Percentiles rank a stretch among this genome's conserved stretches.
These are phyloP conservation scores for Solanum lignicaule DNA, from an alignment of 257 asterid species.

Conservation along the genomic window DNA sequence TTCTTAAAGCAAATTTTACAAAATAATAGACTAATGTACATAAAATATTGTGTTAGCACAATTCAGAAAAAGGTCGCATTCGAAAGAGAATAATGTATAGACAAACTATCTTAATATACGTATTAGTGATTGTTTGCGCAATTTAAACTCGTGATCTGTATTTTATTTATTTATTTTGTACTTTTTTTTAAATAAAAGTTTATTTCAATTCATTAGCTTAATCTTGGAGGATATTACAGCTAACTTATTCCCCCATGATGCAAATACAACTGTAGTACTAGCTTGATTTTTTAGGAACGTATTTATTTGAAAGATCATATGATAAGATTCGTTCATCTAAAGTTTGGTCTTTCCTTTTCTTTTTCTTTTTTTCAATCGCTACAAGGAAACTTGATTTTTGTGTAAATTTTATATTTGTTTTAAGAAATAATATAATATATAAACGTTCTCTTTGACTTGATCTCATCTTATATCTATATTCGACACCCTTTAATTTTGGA, in stretches of 20 bases:
- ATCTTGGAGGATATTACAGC: neutral
- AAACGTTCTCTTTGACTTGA: rapidly evolving
- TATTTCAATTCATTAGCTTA: neutral
- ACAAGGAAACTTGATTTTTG: neutral
- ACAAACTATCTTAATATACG: neutral
- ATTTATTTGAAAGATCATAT: neutral
- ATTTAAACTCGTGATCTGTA: neutral
- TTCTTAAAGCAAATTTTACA: neutral
- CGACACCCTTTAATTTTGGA: rapidly evolving
- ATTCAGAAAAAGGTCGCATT: rapidly evolving
- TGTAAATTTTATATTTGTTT: neutral
- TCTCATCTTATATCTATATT: neutral
- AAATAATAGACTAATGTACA: neutral
- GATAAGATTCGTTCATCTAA: neutral
- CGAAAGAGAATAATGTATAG: neutral
- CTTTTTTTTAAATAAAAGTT: neutral
- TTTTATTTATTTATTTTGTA: neutral
- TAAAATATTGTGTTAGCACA: neutral
- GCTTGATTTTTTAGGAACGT: neutral
- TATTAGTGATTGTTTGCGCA: too few species aligned
- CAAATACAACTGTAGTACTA: neutral
- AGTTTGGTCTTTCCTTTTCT: neutral
- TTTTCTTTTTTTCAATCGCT: neutral
- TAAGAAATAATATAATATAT: too few species aligned
- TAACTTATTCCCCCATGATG: neutral